Base-by-base conservation (phyloP, 108 stramenopile genomes). In the Parietichytrium sp. region DNA sequence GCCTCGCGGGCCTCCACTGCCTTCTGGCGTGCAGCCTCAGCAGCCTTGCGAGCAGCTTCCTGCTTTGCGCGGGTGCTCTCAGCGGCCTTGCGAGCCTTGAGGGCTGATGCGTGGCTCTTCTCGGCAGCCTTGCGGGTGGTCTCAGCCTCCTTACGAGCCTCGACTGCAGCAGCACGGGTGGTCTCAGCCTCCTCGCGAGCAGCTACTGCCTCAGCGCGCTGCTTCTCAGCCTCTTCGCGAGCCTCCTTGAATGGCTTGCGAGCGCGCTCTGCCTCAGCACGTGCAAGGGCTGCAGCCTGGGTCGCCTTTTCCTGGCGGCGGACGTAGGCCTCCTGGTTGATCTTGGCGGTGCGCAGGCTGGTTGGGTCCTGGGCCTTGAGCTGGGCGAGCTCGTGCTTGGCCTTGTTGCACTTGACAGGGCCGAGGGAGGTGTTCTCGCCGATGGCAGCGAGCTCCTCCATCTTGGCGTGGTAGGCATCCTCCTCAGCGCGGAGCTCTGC, bases 341-440 rank as follows among this genome's bases (percentile, higher is more conserved):
- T 77, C 53, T 79, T 79, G 25, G 79, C 79, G 51, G 52, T 49
- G 25, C 29, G 30, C 12, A 83, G 79, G 29, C 79, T 53, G 51
- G 30, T 42, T 16, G 51, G 47, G 53, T 83, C 79, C 49, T 77
- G 42, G 29, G 52, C 47, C 54, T 55, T 54, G 47, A 54, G 52
- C 79, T 77, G 72, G 42, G 52, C 52, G 18, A 79, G 47, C 83
- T 83, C 79, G 42, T 79, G 52, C 36, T 80, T 54, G 47, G 83
- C 83, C 79, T 80, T 83, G 48, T 29, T 50, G 27, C 54, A 52
- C 83, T 83, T 83, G 23, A 83, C 79, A 18, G 54, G 23, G 47
- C 79, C 51, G 15, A 80, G 30, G 12, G 79, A 29, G 20, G 45
- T 54, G 47, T 83, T 79, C 13, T 7, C 20, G 27, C 16, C 4